Conservation (phyloP, 202 grass and related monocot genomes). For the Musa balbisiana region DNA sequence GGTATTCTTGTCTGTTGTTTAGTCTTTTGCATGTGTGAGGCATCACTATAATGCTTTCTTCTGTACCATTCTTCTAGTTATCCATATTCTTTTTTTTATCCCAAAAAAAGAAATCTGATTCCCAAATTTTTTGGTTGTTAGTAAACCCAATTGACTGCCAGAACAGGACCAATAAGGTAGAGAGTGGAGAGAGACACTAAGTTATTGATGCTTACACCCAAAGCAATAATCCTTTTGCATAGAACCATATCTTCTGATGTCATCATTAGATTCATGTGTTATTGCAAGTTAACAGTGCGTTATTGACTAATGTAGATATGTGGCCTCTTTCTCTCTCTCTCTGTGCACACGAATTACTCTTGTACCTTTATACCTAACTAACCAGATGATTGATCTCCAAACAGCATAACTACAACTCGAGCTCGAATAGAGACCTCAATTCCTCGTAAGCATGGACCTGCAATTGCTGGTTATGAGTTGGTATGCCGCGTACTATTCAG, state of each 20-base stretch:
- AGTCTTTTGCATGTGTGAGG: no score
- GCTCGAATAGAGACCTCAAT: slow-evolving; percentile 85
- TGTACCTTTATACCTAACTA: slow-evolving; percentile 20
- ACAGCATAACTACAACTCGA: slow-evolving; percentile 79
- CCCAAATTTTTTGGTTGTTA: no score
- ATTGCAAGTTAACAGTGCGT: background rate
- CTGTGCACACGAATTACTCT: background rate
- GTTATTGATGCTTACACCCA: no score
- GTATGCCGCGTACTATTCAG: slow-evolving; percentile 36
- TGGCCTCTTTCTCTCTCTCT: background rate
- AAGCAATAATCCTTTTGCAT: background rate
- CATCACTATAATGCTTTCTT: no score
- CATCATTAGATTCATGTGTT: background rate
- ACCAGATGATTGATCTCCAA: slow-evolving; percentile 29
- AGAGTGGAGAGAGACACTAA: no score
- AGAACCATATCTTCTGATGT: background rate
- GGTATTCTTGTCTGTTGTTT: no score
- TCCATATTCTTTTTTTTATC: no score
- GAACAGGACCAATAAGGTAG: no score
- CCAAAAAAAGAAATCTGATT: no score
- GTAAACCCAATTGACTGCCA: no score
- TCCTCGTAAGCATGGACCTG: slow-evolving; percentile 88
- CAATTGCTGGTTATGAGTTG: slow-evolving; percentile 87
- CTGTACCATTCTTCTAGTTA: no score
- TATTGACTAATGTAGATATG: background rate